Evolutionary conservation across 2,329 filamentous ascomycete genomes (phyloP).

Genomic region (Gremmenia infestans): DNA sequence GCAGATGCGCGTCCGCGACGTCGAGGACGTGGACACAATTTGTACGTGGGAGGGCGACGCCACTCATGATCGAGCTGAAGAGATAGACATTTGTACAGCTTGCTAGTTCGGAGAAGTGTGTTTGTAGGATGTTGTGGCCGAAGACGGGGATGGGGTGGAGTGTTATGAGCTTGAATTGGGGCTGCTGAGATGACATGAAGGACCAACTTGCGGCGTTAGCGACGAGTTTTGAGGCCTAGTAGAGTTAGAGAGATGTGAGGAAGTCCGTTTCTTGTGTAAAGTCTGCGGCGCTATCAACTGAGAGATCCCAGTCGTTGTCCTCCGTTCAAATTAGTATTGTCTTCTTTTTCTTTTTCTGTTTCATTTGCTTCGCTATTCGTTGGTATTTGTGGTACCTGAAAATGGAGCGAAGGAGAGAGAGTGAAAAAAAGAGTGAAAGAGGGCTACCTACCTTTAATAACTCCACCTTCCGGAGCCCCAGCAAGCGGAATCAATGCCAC

Average conservation of each 20-base stretch:
- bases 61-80: conserved; percentile 3
- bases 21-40: conserved; percentile 5
- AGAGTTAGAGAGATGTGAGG: background rate
- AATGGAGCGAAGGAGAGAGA: background rate
- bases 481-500: conserved; percentile 6
- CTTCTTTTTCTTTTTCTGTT: too few species aligned
- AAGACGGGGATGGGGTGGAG: conserved; percentile 8
- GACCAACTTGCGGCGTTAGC: conserved; percentile 7
- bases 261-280: background rate
- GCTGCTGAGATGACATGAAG: conserved; percentile 6
- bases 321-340: background rate
- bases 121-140: conserved; percentile 6
- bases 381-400: too few species aligned
- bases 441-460: background rate
- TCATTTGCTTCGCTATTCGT: too few species aligned
- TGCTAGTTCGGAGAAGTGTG: background rate
- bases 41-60: background rate
- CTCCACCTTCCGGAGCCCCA: conserved; percentile 2
- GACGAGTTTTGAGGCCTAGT: conserved; percentile 13
- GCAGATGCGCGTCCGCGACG: conserved; percentile 11
- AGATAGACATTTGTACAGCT: conserved; percentile 1
- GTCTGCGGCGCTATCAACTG: conserved; percentile 1
- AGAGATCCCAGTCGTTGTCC: background rate
- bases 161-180: conserved; percentile 5
- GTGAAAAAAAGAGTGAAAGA: background rate